Conservation (phyloP, 306 rosid species). For the Cucurbita maxima region DNA sequence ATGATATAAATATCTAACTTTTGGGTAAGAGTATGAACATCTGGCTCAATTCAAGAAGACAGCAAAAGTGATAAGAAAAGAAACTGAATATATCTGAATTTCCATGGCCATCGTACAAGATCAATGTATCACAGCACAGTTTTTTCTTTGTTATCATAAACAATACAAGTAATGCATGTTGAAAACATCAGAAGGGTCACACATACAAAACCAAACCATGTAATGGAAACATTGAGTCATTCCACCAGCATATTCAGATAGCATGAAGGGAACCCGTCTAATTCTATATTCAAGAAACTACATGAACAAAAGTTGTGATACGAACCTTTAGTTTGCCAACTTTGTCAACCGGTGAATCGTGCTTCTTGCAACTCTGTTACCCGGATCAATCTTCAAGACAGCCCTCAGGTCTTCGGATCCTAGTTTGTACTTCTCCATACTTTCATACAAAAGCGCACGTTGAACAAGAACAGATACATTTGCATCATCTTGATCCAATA, state of each 20-base stretch:
- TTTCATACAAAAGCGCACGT: slow-evolving; percentile 89
- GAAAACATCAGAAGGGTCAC: background rate
- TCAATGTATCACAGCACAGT: background rate
- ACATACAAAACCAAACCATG: background rate
- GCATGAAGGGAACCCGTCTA: background rate
- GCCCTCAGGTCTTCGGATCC: slow-evolving; percentile 89
- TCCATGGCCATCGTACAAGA: background rate
- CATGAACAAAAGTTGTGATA: background rate
- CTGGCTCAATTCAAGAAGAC: background rate
- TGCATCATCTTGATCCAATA: slow-evolving; percentile 43
- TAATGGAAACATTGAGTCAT: background rate
- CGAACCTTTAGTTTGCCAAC: slow-evolving; percentile 49
- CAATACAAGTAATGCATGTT: background rate
- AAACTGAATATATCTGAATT: background rate
- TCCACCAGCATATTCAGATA: background rate
- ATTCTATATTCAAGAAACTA: background rate
- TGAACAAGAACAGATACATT: slow-evolving; percentile 78
- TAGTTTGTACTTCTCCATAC: slow-evolving; percentile 95
- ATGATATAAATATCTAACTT: too few relatives aligned
- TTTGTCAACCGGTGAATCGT: slow-evolving; percentile 78
- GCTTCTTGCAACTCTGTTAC: slow-evolving; percentile 85
- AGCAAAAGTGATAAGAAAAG: background rate
- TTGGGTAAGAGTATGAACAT: too few relatives aligned
- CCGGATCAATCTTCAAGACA: slow-evolving; percentile 81
- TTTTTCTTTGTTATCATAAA: background rate